Conservation (phyloP, 202 grass and related monocot genomes). For the Panicum hallii region DNA sequence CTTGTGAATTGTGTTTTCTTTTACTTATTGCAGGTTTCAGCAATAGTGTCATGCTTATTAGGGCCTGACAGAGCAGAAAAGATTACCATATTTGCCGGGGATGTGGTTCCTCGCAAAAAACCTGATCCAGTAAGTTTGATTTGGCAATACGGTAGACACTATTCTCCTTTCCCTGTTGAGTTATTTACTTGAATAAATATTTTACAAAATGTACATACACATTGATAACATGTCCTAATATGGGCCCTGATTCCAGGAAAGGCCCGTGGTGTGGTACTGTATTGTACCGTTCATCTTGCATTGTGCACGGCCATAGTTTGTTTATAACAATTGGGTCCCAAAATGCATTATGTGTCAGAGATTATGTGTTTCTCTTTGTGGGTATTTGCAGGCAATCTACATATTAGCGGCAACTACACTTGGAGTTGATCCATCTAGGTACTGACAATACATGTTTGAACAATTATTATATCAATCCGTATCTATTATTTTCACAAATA, state of each 20-base stretch:
- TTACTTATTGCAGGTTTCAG: constrained; percentile 71
- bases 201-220: background rate
- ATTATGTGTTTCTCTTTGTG: constrained; percentile 29
- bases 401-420: constrained; percentile 85
- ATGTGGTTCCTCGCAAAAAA: constrained; percentile 95
- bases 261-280: background rate
- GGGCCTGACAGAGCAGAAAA: constrained; percentile 78
- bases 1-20: constrained; percentile 20
- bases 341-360: background rate
- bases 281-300: background rate
- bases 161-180: background rate
- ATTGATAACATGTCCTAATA: background rate
- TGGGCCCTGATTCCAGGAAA: background rate
- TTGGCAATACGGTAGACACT: background rate
- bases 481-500: constrained; percentile 24
- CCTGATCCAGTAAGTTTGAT: constrained; percentile 87
- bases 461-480: background rate
- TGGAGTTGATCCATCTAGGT: constrained; percentile 88
- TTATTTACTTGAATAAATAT: constrained; percentile 18
- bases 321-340: background rate
- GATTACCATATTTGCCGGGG: constrained; percentile 95
- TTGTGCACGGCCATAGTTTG: background rate
- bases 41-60: constrained; percentile 90
- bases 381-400: constrained; percentile 78
- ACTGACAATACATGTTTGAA: constrained; percentile 13